A percentile compares a stretch with the other conserved stretches of the same genome.
Evolutionary conservation across 805 yeast species (phyloP).

Genomic region (Metschnikowia anglica): DNA sequence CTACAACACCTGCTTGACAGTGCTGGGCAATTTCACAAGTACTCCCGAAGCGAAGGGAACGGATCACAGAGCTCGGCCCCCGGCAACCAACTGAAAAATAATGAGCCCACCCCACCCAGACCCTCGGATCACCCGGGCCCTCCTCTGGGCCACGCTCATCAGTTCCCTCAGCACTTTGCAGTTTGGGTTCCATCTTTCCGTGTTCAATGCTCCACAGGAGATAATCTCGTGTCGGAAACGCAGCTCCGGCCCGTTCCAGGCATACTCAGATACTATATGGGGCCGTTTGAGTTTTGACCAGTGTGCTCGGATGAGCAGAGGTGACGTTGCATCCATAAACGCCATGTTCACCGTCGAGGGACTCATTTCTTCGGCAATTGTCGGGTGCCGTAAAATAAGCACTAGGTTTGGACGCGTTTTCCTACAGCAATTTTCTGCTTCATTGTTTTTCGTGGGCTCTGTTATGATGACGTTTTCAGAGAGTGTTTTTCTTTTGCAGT

Average conservation of each 20-base stretch:
- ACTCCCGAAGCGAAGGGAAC: no score
- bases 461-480: slow-evolving; percentile 28
- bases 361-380: slow-evolving; percentile 28
- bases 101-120: slow-evolving; percentile 13
- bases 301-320: slow-evolving; percentile 31
- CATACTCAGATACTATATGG: slow-evolving; percentile 32
- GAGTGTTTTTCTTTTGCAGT: slow-evolving; percentile 19
- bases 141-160: slow-evolving; percentile 38
- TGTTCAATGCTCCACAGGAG: slow-evolving; percentile 35
- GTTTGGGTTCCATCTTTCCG: slow-evolving; percentile 42
- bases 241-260: slow-evolving; percentile 10
- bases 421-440: slow-evolving; percentile 20
- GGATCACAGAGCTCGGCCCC: no score
- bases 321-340: slow-evolving; percentile 28
- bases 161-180: slow-evolving; percentile 38
- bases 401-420: slow-evolving; percentile 26
- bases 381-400: slow-evolving; percentile 30
- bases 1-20: no score
- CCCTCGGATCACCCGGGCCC: slow-evolving; percentile 26
- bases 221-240: slow-evolving; percentile 29
- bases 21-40: no score
- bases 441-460: slow-evolving; percentile 30
- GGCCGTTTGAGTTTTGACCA: slow-evolving; percentile 21
- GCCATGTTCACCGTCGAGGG: slow-evolving; percentile 41
- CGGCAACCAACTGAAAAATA: no score